phyloP scores from a whole-genome alignment of 2,329 filamentous ascomycete genomes.

The Epichloe uncinata region DNA sequence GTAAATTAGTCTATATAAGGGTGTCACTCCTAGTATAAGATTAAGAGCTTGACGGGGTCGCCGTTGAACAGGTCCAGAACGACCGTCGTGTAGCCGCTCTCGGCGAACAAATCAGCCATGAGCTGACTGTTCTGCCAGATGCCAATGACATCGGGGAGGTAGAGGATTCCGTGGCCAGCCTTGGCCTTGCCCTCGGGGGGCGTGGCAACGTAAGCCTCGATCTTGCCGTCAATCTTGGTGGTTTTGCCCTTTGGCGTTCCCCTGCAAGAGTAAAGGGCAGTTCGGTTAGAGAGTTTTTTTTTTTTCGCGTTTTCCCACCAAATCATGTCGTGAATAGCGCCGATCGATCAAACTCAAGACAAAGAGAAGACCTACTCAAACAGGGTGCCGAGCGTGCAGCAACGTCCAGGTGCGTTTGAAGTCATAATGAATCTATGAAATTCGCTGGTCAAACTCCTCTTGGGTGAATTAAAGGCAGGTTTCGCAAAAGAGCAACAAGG shows the following conservation, averaged over 20 bases:
- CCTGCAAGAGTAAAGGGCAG: conserved; percentile 17
- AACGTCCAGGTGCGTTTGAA: conserved; percentile 36
- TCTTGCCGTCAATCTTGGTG: conserved; percentile 27
- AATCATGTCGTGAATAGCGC: too few species aligned
- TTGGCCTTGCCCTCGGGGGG: conserved; percentile 20
- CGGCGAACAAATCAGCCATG: conserved; percentile 27
- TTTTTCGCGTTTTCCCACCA: too few species aligned
- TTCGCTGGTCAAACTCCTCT: background rate
- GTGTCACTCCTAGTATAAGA: too few species aligned
- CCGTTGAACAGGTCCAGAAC: conserved; percentile 26
- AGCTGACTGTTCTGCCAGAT: conserved; percentile 28
- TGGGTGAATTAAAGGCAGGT: background rate
- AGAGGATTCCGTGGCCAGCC: conserved; percentile 20
- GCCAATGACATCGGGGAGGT: conserved; percentile 25
- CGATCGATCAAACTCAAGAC: too few species aligned
- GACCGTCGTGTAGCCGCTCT: conserved; percentile 25
- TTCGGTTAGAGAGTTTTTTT: background rate
- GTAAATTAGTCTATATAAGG: too few species aligned
- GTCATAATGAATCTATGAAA: conserved; percentile 27
- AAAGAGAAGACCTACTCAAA: conserved; percentile 32
- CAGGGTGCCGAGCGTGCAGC: conserved; percentile 39
- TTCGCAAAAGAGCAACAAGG: background rate
- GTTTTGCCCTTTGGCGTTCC: conserved; percentile 33
- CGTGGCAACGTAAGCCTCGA: conserved; percentile 38
- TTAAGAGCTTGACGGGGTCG: conserved; percentile 17